A percentile compares a stretch with the other conserved stretches of the same genome.
phyloP scores from a whole-genome alignment of 306 rosid species.

The Fagus crenata region DNA sequence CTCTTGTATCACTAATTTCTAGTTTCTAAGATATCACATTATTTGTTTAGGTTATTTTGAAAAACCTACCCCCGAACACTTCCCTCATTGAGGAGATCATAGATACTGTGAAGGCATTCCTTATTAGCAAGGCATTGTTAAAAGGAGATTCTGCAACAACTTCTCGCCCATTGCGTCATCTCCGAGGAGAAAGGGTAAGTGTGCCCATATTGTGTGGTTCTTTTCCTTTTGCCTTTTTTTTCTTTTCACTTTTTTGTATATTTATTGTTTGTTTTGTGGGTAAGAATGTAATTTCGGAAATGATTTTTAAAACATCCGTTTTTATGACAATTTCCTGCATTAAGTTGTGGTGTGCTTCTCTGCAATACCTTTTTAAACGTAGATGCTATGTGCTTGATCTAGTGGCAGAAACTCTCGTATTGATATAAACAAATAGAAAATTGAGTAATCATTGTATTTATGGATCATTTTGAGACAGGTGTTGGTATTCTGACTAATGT shows the following conservation, averaged over 20 bases:
- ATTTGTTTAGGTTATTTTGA: slow-evolving; percentile 67
- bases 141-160: slow-evolving; percentile 68
- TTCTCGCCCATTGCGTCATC: slow-evolving; percentile 61
- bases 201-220: slow-evolving; percentile 21
- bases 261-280: background rate
- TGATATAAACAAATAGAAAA: background rate
- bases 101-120: slow-evolving; percentile 78
- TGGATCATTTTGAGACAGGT: background rate
- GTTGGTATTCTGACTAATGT: background rate
- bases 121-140: slow-evolving; percentile 74
- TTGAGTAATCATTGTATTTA: background rate
- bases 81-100: slow-evolving; percentile 76
- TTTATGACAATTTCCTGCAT: background rate
- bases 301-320: background rate
- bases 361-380: background rate
- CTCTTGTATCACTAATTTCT: background rate
- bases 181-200: slow-evolving; percentile 74
- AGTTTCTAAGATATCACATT: slow-evolving; percentile 30
- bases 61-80: slow-evolving; percentile 88
- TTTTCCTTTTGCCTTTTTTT: slow-evolving; percentile 5
- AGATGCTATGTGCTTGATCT: background rate
- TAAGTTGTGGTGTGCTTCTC: background rate
- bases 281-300: background rate
- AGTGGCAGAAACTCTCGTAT: background rate
- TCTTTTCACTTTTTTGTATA: background rate